Conservation (phyloP, 805 yeast genomes). For the Myxozyma geophila region DNA sequence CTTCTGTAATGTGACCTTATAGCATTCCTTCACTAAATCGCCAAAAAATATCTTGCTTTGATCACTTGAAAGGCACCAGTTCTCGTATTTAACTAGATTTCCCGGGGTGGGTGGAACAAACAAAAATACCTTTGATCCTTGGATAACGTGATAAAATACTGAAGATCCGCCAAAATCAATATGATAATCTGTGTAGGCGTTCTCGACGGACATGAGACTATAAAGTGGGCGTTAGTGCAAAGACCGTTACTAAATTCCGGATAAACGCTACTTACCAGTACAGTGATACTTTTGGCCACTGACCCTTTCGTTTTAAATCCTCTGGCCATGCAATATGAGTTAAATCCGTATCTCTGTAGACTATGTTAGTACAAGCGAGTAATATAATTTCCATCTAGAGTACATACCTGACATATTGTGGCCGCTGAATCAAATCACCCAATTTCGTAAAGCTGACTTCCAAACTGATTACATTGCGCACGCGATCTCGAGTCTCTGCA, state of each 20-base stretch:
- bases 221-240: too few species aligned
- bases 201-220: conserved; percentile 73
- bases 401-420: conserved; percentile 60
- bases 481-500: conserved; percentile 58
- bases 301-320: conserved; percentile 22
- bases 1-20: conserved; percentile 56
- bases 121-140: conserved; percentile 75
- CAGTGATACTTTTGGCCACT: conserved; percentile 54
- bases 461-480: conserved; percentile 78
- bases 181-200: conserved; percentile 87
- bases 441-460: conserved; percentile 69
- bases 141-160: conserved; percentile 80
- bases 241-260: background rate
- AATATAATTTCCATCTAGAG: too few species aligned
- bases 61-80: conserved; percentile 72
- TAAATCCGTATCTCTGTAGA: conserved; percentile 58
- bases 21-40: conserved; percentile 55
- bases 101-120: conserved; percentile 75
- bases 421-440: conserved; percentile 61
- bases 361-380: background rate
- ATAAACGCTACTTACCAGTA: conserved; percentile 53
- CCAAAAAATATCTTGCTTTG: conserved; percentile 72
- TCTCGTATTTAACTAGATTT: conserved; percentile 64
- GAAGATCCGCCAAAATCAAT: conserved; percentile 92
- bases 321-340: conserved; percentile 69